Evolutionary conservation across 768 basidiomycete species (phyloP), one percentile per base, ranked within the genome.

Genomic region (Termitomyces sp.): DNA sequence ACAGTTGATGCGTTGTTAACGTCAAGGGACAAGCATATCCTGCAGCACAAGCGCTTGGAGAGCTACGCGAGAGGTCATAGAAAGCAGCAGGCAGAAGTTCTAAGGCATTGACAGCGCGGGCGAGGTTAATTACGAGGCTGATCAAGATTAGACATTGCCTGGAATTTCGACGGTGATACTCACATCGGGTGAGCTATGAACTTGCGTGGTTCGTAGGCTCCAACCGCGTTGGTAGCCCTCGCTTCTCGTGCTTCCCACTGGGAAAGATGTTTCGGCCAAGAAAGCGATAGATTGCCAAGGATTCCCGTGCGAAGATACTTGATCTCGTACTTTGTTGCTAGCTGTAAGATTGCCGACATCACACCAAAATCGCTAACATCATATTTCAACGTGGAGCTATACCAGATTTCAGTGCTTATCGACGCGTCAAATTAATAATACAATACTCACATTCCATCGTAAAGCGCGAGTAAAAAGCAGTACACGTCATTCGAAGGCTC

Each of bases 41-140:
- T 7, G 77, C 71, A 33, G 82, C 82, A 38, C 84, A 83, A 53
- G 84, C 83, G 67, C 85, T 90, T 2, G 88, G 84, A 35, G 82
- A 74, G 66, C 75, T 84, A 44, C 91, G 87, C 22, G 87, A 91
- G 45, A 92, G 81, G 70, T 92, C 91, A 71, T 92, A 92, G 74
- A 90, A 90, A 6, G 90, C 90, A 33, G 90, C 81, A 5, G 90
- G 89, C 3, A 91, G 77, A 38, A 92, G 81, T 65, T 85, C 81
- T 0, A 75, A 76, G 0, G 84, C 79, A 45, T 82, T 73, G 32
- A 81, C 79, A 58, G 82, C 81, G 60, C 84, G 79, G 22, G 88
- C 89, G 4, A 91, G 74, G 52, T 86, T 86, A 66, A 92, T 89
- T 59, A 91, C 76, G 38, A 84, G 73, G 65, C 89, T 91, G 66